Percentiles rank a stretch among this genome's conserved stretches.
phyloP scores from a whole-genome alignment of 805 yeast species.

The Myxozyma melibiosi region DNA sequence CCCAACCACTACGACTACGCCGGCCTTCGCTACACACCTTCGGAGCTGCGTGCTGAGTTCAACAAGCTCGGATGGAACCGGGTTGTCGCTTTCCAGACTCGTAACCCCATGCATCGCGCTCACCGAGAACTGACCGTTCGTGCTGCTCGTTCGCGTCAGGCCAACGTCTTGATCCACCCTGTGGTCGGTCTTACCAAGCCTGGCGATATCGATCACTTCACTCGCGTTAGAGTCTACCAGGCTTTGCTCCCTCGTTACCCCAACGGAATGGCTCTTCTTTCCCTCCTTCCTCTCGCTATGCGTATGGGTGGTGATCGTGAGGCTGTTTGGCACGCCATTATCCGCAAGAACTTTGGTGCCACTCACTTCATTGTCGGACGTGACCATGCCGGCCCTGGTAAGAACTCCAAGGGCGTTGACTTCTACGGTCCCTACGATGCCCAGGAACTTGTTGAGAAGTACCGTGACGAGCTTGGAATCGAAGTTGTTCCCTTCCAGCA shows the following conservation, averaged over 20 bases:
- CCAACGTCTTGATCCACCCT: slow-evolving; percentile 89
- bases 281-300: slow-evolving; percentile 93
- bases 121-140: slow-evolving; percentile 94
- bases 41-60: slow-evolving; percentile 86
- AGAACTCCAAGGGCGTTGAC: slow-evolving; percentile 83
- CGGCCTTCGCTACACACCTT: slow-evolving; percentile 84
- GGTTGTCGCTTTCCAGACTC: slow-evolving; percentile 95
- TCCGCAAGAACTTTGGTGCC: slow-evolving; percentile 94
- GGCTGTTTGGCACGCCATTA: slow-evolving; percentile 97
- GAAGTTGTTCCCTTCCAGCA: slow-evolving; percentile 94
- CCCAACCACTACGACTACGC: slow-evolving; percentile 91
- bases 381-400: slow-evolving; percentile 98
- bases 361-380: slow-evolving; percentile 97
- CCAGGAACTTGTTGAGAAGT: slow-evolving; percentile 78
- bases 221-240: slow-evolving; percentile 93
- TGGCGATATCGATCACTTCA: slow-evolving; percentile 96
- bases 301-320: slow-evolving; percentile 99
- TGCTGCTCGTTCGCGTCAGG: slow-evolving; percentile 91
- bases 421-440: slow-evolving; percentile 98
- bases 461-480: slow-evolving; percentile 76
- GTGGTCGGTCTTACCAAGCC: slow-evolving; percentile 97
- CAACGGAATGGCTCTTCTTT: slow-evolving; percentile 86
- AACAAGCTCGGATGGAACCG: slow-evolving; percentile 77
- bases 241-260: slow-evolving; percentile 92
- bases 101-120: slow-evolving; percentile 99